Base-by-base conservation (phyloP, 1,284 basidiomycete species). In the Heterobasidion irregulare region DNA sequence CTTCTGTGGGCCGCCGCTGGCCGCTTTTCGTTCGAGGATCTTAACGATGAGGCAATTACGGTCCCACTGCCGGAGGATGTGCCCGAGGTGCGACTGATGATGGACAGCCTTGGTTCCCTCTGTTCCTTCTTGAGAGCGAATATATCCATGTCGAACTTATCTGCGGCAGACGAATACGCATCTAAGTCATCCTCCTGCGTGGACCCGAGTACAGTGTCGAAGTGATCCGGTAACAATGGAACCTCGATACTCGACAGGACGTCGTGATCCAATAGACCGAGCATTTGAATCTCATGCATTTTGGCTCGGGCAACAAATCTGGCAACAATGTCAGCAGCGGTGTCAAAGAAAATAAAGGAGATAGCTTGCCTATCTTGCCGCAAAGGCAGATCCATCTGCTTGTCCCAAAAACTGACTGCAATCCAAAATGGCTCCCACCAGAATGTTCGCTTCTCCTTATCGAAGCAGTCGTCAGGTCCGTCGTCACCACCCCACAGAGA, bases 201-300 rank as follows among this genome's bases (percentile, higher is more conserved):
- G 34, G 61, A 59, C 32, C 51, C 57, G 13, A 60, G 58, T 32
- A 62, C 56, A 38, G 60, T 56, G 19, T 56, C 61, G 53, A 59
- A 62, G 35, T 72, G 69, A 38, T 77, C 78, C 4, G 77, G 75
- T 6, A 93, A 73, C 64, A 84, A 74, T 4, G 92, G 92, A 12
- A 93, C 83, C 58, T 88, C 89, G 56, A 96, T 94, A 59, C 87
- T 89, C 15, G 89, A 82, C 34, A 89, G 83, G 35, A 93, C 85
- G 65, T 94, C 94, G 65, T 95, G 89, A 62, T 94, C 92, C 50
- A 96, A 75, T 8, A 95, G 75, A 4, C 94, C 94, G 8, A 96
- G 78, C 89, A 92, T 94, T 65, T 96, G 89, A 48, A 96, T 93
- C 65, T 95, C 89, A 63, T 92, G 89, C 92, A 97, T 95, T 70